Evolutionary conservation across 805 yeast species (phyloP), one percentile per base, ranked within the genome.

Genomic region (Wickerhamiella domercqiae): DNA sequence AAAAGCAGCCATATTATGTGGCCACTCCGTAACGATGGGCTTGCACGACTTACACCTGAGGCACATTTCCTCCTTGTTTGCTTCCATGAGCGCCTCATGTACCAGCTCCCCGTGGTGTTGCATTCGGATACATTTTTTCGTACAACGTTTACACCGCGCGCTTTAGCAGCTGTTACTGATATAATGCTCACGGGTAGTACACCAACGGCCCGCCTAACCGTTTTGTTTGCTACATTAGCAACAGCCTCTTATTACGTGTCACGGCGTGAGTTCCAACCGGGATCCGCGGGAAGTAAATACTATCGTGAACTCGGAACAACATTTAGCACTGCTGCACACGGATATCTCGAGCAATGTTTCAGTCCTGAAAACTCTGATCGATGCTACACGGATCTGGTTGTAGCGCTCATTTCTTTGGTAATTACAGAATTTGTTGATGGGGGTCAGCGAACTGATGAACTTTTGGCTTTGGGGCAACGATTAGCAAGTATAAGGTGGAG

Each of bases 341-440:
- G 66, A 26, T 79, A 77, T 53, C 66, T 82, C 34, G 70, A 71
- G 46, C 62, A 66, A 38, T 72, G 83, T 49, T 57, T 70, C 51
- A 68, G 52, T 42, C n/a, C n/a, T n/a, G 69, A 41, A 21, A 41
- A 50, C 54, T 73, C 64, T 50, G 67, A 62, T 41, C 64, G 62
- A 46, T 78, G 78, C 52, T 82, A 83, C 55, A 82, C 83, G 52
- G 94, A 82, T 51, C 79, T 82, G 3, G 55, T 83, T 20, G 78
- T 82, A 36, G 90, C 93, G 1, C 75, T 80, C 16, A 64, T 83
- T 53, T 75, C 90, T 2, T 80, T 82, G 93, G 16, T 28, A 17
- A 81, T 77, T 34, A 75, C 86, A 5, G 79, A 82, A 36, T 94
- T 83, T 58, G 75, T 81, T 36, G 79, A 79, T 87, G 75, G 78